Base-by-base conservation (phyloP, 441 rosid species). In the Brassica balearica region DNA sequence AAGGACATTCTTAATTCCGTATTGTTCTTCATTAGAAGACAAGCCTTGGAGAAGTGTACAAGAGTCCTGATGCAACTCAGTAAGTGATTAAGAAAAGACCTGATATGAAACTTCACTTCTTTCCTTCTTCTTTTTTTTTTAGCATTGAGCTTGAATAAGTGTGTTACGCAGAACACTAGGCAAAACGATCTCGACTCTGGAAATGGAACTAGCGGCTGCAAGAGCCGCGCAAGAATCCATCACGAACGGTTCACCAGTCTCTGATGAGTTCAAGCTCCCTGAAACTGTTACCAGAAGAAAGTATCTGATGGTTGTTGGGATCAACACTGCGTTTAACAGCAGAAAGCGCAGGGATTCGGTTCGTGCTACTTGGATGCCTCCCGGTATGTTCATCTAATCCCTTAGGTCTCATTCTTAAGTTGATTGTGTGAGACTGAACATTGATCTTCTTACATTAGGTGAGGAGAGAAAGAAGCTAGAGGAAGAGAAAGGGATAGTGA, bases 321-420 rank as follows among this genome's bases (percentile, higher is more conserved):
- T 94, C 15, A 94, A 94, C 78, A 89, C 97, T 63, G 97, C 98
- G 9, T 94, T 94, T 82, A 94, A 94, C 81, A 94, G 98, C 84
- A 83, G 98, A 73, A 94, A 92, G 80, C 90, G 95, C 23, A 90
- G 98, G 78, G 98, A 94, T 83, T 92, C 98, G 3, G 92, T 94
- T 34, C 92, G 97, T 73, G 90, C 87, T 51, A 88, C 96, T 72
- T 94, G 98, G 98, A 92, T 94, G 98, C 97, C 96, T 84, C 97
- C 86, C 63, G 96, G 98, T 94, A 78, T 75, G 86, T 81, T 63
- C 27, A 41, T 67, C 67, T 22, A 51, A 25, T 20, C 10, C 51
- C 15, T 0, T 19, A 46, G 2, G 10, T 72, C 65, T 41, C 71
- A 76, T 29, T 34, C 58, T 8, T 67, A 0, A 17, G 23, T 72